phyloP scores from a whole-genome alignment of 2,329 filamentous ascomycete genomes.

The Colletotrichum lini region DNA sequence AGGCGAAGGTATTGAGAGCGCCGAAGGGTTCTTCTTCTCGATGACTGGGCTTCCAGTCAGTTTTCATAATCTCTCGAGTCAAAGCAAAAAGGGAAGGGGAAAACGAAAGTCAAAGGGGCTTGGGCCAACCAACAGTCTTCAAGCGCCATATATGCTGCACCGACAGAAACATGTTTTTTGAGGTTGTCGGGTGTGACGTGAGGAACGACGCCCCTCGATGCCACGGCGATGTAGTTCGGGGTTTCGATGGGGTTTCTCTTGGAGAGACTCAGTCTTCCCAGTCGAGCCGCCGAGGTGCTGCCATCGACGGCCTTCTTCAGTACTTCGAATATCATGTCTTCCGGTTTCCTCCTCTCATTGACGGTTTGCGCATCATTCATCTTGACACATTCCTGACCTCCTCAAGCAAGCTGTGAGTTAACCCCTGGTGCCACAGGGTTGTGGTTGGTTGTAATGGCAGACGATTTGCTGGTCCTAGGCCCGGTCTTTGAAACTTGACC shows the following conservation, averaged over 20 bases:
- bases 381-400: conserved; percentile 34
- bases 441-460: background rate
- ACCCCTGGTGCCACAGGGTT: background rate
- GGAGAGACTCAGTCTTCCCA: conserved; percentile 76
- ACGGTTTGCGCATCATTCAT: conserved; percentile 43
- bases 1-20: conserved; percentile 52
- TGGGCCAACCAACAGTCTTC: conserved; percentile 86
- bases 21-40: conserved; percentile 66
- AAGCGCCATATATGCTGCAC: conserved; percentile 83
- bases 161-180: conserved; percentile 73
- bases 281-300: conserved; percentile 67
- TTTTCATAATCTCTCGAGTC: background rate
- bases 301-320: conserved; percentile 57
- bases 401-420: conserved; percentile 15
- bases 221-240: conserved; percentile 84
- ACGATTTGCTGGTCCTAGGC: background rate
- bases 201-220: conserved; percentile 87
- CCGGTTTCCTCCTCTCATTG: conserved; percentile 35
- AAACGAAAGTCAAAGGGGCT: conserved; percentile 30
- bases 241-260: conserved; percentile 80
- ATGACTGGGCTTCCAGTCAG: conserved; percentile 60
- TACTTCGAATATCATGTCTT: conserved; percentile 62
- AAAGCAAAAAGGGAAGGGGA: too few species aligned
- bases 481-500: background rate
- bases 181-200: conserved; percentile 92